Percentiles rank a stretch among this genome's conserved stretches.
These are phyloP conservation scores for Solanum paucissectum DNA, from an alignment of 257 asterid species.

Conservation along the genomic window DNA sequence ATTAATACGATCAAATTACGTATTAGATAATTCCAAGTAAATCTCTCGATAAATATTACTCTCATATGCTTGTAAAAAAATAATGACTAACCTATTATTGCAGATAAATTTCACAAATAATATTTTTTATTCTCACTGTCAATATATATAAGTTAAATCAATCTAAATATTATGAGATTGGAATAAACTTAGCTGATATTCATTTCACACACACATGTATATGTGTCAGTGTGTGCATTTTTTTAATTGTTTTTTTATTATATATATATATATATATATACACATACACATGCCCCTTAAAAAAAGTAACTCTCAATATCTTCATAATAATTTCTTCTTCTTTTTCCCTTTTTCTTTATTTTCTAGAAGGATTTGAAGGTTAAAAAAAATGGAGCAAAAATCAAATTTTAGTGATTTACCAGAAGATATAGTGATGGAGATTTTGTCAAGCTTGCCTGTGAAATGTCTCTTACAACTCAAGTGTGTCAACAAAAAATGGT, in stretches of 20 bases:
- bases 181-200: not conserved
- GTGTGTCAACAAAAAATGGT: constrained; percentile 32
- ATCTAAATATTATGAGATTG: not conserved
- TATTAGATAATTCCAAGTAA: not conserved
- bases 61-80: not conserved
- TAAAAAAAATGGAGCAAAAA: not conserved
- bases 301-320: not conserved
- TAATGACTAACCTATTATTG: not conserved
- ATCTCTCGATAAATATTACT: not conserved
- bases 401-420: constrained; percentile 4
- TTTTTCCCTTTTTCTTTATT: not conserved
- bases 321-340: not conserved
- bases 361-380: not conserved
- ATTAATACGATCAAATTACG: not conserved
- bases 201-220: not conserved
- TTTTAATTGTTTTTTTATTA: not conserved
- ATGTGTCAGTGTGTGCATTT: not conserved
- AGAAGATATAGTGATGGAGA: constrained; percentile 24
- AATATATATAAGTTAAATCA: not conserved
- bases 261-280: not conserved
- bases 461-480: constrained; percentile 24
- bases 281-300: not conserved
- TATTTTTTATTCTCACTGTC: not conserved
- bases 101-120: not conserved
- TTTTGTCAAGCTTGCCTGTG: constrained; percentile 21